Base-by-base conservation (phyloP, 805 yeast species). In the Pichia gijzeniarum region DNA sequence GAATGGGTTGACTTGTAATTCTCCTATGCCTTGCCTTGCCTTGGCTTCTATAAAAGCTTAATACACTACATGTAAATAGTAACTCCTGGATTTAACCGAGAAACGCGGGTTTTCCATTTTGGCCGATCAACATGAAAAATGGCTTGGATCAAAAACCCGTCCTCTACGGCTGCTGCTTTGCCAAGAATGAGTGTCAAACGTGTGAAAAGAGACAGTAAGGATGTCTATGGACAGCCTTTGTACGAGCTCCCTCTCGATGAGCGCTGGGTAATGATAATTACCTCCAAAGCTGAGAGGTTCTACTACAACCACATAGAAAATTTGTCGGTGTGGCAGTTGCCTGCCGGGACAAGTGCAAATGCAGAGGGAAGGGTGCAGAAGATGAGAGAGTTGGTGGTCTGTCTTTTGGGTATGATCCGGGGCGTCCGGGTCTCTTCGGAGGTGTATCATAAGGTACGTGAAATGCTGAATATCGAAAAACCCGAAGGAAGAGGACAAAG, bases 1-100 rank as follows among this genome's bases (percentile, higher is more conserved):
- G 78, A 76, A 53, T 76, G 81, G 81, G 58, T 64, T 33, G 68
- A 71, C 38, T 59, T 25, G 28, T 25, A 25, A 10, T 25, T 25
- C 10, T 25, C 28, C 10, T 10, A 6, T 25, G 22, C 16, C 14
- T 34, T 6, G 14, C 10, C 6, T 35, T 19, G 35, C 38, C 40
- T 33, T 22, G 35, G 42, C 40, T 48, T 50, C 45, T 44, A 48
- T 40, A 51, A 48, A 43, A 34, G 21, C 14, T 41, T 41, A 33
- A 36, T 17, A 27, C 17, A 6, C 13, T 18, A 28, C 35, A 30
- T 39, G 41, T 30, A 39, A 27, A 39, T 38, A 38, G 41, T 38
- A 10, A 8, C 13, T n/a, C n/a, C n/a, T n/a, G n/a, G n/a, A n/a
- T n/a, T n/a, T n/a, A n/a, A n/a, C n/a, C n/a, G n/a, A n/a, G n/a